Conservation (phyloP, 441 rosid species). For the Populus trichocarpa region DNA sequence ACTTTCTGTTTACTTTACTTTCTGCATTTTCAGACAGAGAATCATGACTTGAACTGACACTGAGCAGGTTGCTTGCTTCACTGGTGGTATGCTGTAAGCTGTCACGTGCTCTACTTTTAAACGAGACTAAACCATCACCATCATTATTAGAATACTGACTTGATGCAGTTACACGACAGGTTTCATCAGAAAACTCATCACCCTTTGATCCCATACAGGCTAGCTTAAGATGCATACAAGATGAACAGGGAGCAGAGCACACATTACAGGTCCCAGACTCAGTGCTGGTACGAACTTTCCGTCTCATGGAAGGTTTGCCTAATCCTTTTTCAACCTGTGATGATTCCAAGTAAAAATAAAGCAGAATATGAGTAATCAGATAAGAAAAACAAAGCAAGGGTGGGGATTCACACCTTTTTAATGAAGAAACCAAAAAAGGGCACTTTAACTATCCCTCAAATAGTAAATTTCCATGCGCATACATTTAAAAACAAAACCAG, state of each 20-base stretch:
- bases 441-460: not conserved
- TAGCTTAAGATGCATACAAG: constrained; percentile 69
- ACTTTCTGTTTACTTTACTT: constrained; percentile 47
- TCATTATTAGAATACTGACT: constrained; percentile 62
- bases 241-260: constrained; percentile 82
- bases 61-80: constrained; percentile 60
- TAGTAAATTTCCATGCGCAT: not conserved
- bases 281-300: constrained; percentile 35
- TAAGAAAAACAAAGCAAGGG: not conserved
- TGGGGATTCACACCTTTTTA: not conserved
- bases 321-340: constrained; percentile 39
- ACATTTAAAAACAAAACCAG: not conserved
- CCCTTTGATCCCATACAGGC: constrained; percentile 51
- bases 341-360: constrained; percentile 28
- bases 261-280: constrained; percentile 87
- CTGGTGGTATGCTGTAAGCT: constrained; percentile 41
- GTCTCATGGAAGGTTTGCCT: constrained; percentile 48
- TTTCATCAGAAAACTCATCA: constrained; percentile 65
- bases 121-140: constrained; percentile 32
- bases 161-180: constrained; percentile 40
- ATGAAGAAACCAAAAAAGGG: not conserved
- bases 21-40: constrained; percentile 55
- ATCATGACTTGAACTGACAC: constrained; percentile 54
- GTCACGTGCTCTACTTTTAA: constrained; percentile 26
- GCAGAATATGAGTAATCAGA: not conserved